Conservation (phyloP, 2,329 filamentous ascomycete species). For the Cryphonectria radicalis region DNA sequence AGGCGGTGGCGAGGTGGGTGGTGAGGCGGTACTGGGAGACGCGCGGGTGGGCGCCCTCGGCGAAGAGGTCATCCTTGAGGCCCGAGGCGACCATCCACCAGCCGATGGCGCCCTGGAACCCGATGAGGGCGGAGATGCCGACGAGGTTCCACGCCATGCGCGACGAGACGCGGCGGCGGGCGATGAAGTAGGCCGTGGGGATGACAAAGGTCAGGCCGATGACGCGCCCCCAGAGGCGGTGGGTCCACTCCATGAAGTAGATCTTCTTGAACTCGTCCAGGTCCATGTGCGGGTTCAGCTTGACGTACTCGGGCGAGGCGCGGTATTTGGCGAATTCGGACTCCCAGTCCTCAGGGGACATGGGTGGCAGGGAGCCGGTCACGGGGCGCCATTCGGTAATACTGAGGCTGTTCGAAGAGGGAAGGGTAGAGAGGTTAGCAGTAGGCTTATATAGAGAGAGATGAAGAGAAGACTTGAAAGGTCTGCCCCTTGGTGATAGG, state of each 20-base stretch:
- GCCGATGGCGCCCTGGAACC: constrained; percentile 91
- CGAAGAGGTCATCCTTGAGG: constrained; percentile 93
- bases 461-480: background rate
- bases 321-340: constrained; percentile 92
- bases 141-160: constrained; percentile 77
- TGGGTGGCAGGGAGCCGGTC: constrained; percentile 86
- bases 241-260: constrained; percentile 99
- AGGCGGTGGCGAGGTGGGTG: constrained; percentile 86
- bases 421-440: background rate
- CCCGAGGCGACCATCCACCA: constrained; percentile 99
- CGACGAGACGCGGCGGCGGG: constrained; percentile 74
- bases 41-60: constrained; percentile 84
- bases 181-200: constrained; percentile 87
- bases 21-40: constrained; percentile 94
- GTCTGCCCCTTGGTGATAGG: background rate
- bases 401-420: constrained; percentile 67
- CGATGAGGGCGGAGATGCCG: constrained; percentile 87
- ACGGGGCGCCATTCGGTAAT: constrained; percentile 99
- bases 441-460: background rate
- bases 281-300: constrained; percentile 91
- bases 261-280: constrained; percentile 96
- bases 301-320: constrained; percentile 87
- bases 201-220: constrained; percentile 89
- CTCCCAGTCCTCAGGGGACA: constrained; percentile 81
- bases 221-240: constrained; percentile 90